phyloP scores from a whole-genome alignment of 305 asterid species.

The Fraxinus paxiana region DNA sequence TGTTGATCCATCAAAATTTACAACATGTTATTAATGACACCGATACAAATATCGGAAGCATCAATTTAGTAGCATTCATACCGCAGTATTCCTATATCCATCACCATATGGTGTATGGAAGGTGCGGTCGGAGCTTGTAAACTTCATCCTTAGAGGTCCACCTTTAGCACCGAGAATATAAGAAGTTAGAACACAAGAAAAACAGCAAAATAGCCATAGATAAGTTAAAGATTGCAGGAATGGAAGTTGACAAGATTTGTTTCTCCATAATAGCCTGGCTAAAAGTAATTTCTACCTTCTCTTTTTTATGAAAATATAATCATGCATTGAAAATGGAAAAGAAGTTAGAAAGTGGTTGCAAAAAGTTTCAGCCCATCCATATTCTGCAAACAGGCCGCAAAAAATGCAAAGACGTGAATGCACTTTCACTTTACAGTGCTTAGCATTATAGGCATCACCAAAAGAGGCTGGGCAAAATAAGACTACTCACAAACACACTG shows the following conservation, averaged over 20 bases:
- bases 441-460: not conserved
- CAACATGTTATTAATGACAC: conserved; percentile 11
- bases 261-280: not conserved
- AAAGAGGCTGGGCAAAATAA: not conserved
- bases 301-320: not conserved
- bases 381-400: not conserved
- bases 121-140: conserved; percentile 29
- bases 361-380: conserved; percentile 1
- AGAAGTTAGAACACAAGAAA: conserved; percentile 8
- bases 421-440: not conserved
- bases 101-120: conserved; percentile 37
- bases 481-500: not conserved
- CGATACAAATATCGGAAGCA: conserved; percentile 13
- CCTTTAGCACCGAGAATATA: conserved; percentile 29
- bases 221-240: not conserved
- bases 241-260: not conserved
- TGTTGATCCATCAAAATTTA: conserved; percentile 18
- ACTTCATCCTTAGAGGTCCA: conserved; percentile 36
- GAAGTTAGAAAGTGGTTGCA: not conserved
- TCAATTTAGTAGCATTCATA: conserved; percentile 24
- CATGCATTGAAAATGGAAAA: not conserved
- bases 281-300: not conserved
- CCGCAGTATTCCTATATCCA: conserved; percentile 44
- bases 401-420: not conserved
- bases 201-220: not conserved